A percentile compares a stretch with the other conserved stretches of the same genome.
These are phyloP conservation scores for Mycena maculata DNA, from an alignment of 768 basidiomycete species.

Conservation along the genomic window DNA sequence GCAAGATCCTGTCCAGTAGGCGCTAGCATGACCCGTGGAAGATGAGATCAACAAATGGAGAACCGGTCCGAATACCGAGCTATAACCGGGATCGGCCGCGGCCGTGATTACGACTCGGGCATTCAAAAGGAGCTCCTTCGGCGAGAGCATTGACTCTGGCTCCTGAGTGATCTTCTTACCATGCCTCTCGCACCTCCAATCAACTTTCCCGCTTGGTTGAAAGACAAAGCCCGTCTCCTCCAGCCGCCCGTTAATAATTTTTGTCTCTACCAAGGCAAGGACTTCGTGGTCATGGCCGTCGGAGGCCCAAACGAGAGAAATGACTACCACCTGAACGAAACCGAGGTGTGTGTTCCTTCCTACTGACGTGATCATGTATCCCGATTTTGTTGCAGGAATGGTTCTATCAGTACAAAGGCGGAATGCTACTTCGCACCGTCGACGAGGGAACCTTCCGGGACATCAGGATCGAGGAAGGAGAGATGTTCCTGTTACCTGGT, in stretches of 20 bases:
- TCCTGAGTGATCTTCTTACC: too few species aligned
- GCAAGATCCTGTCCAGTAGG: too few species aligned
- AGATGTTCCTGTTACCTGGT: conserved; percentile 97
- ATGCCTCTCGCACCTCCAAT: conserved; percentile 87
- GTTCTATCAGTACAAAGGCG: conserved; percentile 97
- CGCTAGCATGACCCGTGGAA: neutral
- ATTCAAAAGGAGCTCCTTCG: too few species aligned
- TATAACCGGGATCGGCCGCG: neutral
- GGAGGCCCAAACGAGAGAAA: conserved; percentile 95
- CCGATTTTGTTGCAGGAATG: conserved; percentile 67
- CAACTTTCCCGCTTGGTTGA: conserved; percentile 91
- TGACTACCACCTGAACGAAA: conserved; percentile 96
- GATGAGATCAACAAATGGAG: neutral
- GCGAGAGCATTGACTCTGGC: too few species aligned
- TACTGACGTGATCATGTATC: neutral
- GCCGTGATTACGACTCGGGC: too few species aligned
- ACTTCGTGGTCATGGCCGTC: conserved; percentile 97
- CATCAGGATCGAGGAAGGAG: conserved; percentile 91
- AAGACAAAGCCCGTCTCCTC: conserved; percentile 81
- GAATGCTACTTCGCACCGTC: conserved; percentile 89
- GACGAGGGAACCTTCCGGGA: conserved; percentile 85
- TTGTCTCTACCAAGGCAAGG: conserved; percentile 82
- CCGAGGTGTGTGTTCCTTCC: conserved; percentile 56
- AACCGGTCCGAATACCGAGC: neutral
- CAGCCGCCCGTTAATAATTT: conserved; percentile 95